A percentile compares a stretch with the other conserved stretches of the same genome.
Conservation (phyloP, 192 early-diverging fungal species). For the Coemansia brasiliensis region DNA sequence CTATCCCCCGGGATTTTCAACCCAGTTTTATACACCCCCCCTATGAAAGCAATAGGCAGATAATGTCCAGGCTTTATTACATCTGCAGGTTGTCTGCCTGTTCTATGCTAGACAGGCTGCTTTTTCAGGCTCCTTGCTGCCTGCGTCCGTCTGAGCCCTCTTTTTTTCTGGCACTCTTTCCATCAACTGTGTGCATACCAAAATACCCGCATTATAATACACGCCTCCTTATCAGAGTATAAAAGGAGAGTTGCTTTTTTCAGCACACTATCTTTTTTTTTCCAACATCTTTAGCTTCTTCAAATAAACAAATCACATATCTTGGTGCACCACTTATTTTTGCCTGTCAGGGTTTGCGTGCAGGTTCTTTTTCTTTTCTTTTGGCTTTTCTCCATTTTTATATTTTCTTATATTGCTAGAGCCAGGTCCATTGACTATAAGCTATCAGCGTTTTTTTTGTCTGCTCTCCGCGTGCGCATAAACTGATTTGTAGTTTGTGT, state of each 20-base stretch:
- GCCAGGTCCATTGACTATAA: not conserved
- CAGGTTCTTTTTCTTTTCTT: too few relatives aligned
- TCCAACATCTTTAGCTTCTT: not conserved
- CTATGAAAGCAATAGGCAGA: not conserved
- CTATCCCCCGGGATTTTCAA: not conserved
- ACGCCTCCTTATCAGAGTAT: conserved; percentile 5
- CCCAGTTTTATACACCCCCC: conserved; percentile 1
- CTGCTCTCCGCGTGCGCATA: conserved; percentile 8
- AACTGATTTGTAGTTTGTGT: conserved; percentile 1
- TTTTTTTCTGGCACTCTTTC: not conserved
- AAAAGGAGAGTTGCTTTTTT: conserved; percentile 4
- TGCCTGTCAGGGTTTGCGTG: too few relatives aligned
- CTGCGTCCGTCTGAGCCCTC: conserved; percentile 18
- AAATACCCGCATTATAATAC: conserved; percentile 15
- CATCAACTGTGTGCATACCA: not conserved
- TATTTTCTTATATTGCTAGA: not conserved
- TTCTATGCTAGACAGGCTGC: conserved; percentile 13
- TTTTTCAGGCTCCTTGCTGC: conserved; percentile 8
- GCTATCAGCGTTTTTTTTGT: not conserved
- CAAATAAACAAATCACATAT: too few relatives aligned
- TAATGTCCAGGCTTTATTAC: conserved; percentile 14
- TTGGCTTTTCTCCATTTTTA: too few relatives aligned
- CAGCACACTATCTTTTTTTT: too few relatives aligned
- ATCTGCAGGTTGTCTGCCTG: conserved; percentile 14
- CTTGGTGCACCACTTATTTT: too few relatives aligned